Base-by-base conservation (phyloP, 805 yeast species). In the Cyberlindnera japonica region DNA sequence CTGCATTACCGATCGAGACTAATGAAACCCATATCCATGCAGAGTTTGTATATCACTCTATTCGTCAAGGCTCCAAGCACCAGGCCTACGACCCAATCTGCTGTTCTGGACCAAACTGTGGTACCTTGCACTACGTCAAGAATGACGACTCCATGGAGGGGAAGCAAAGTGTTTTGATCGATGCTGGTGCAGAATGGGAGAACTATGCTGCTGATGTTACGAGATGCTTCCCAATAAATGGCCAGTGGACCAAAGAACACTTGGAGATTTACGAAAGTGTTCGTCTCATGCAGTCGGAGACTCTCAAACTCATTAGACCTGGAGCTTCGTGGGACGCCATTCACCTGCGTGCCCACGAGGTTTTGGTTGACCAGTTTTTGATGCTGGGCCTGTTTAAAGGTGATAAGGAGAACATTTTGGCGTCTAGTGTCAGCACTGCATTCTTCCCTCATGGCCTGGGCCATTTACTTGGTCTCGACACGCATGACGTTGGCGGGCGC, bases 161-260 rank as follows among this genome's bases (percentile, higher is more conserved):
- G 15, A 80, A 78, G 54, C 77, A 75, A 34, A 74, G 90, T 6
- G 73, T 91, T 11, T 72, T 91, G 46, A 81, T 91, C 39, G 99
- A 91, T 66, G 97, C 98, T 8, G 99, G 99, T 41, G 95, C 96
- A 3, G 98, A 91, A 64, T 91, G 97, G 96, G 76, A 77, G 49
- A 80, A 87, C 60, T 91, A 91, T 62, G 90, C 96, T 3, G 72
- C 88, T 32, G 99, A 91, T 60, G 96, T 93, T 31, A 93, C 99
- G 13, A 76, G 99, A 59, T 85, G 95, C 58, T 91, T 89, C 76
- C 99, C 99, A 21, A 79, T 88, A 40, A 75, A 71, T 47, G 99
- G 99, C 6, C 79, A 81, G 40, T 91, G 96, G 89, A 77, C 90
- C 8, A 76, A 75, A 47, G 98, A 93, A 57, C 95, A 91, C 54